Evolutionary conservation across 192 early-diverging fungal genomes (phyloP), one percentile per base, ranked within the genome.

Genomic region (Cladochytrium replicatum): DNA sequence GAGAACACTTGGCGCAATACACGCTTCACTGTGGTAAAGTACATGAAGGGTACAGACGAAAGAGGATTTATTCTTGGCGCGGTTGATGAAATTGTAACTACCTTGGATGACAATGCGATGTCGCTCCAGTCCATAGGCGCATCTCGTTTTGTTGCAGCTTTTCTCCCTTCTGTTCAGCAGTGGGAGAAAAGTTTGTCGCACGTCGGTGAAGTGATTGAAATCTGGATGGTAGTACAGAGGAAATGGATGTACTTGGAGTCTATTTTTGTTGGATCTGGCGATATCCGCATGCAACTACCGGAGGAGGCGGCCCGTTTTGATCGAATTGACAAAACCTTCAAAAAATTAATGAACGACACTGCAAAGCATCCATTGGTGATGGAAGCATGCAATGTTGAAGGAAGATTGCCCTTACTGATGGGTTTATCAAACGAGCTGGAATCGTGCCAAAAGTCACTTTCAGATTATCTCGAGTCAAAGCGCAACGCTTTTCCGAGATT

Each of bases 231-330:
- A 0, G 71, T 74, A 22, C 77, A 79, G 54, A 32, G 77, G 21
- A 67, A 75, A 22, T 79, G 77, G 77, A 75, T 75, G 68, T 79
- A 79, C 45, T 62, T 79, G 22, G 77, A 79, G 41, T 67, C 65
- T 22, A 79, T 79, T 46, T 79, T 79, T 41, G 69, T 74, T 48
- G 77, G 76, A 0, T 58, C 77, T 0, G 71, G 71, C 3, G 77
- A 79, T 48, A 79, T 79, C 39, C 50, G 72, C 7, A 49, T 69
- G 59, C 77, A 79, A 48, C 55, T 79, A 6, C 77, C 77, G 6
- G 77, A 79, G 51, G 77, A 79, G 51, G 70, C 77, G 2, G 72
- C 71, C 5, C 60, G 63, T 22, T 79, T 75, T 46, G 72, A 73
- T 37, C 48, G 72, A 7, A 74, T 79, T 17, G 77, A 79, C 54